Percentiles rank a stretch among this genome's conserved stretches.
phyloP scores from a whole-genome alignment of 768 basidiomycete species.

The Russula griseocarnosa region DNA sequence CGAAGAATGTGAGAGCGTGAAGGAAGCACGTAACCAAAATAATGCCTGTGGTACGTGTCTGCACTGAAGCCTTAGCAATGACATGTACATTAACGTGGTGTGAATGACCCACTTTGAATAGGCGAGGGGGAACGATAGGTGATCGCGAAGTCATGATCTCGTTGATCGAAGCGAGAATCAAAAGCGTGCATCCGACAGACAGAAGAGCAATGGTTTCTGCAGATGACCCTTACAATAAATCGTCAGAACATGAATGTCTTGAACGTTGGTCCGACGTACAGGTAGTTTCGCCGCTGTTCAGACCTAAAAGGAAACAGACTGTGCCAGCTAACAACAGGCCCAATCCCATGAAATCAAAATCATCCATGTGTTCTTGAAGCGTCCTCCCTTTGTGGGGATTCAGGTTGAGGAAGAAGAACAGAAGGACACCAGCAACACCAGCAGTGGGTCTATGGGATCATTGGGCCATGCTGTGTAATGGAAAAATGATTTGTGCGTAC shows the following conservation, averaged over 20 bases:
- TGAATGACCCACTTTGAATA: slow-evolving; percentile 54
- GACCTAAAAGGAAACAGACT: slow-evolving; percentile 66
- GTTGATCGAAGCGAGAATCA: slow-evolving; percentile 52
- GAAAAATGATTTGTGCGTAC: slow-evolving; percentile 37
- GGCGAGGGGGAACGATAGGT: slow-evolving; percentile 68
- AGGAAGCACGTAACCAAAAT: slow-evolving; percentile 56
- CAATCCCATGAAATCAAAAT: slow-evolving; percentile 73
- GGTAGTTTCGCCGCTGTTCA: slow-evolving; percentile 61
- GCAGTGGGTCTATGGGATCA: slow-evolving; percentile 59
- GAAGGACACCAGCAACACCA: slow-evolving; percentile 53
- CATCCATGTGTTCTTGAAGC: slow-evolving; percentile 51
- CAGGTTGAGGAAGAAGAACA: slow-evolving; percentile 76
- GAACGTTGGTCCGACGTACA: slow-evolving; percentile 44
- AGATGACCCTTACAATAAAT: slow-evolving; percentile 46
- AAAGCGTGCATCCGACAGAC: slow-evolving; percentile 50
- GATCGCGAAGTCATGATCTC: slow-evolving; percentile 60
- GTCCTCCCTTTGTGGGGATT: slow-evolving; percentile 65
- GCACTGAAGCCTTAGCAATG: slow-evolving; percentile 28
- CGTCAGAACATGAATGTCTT: not conserved
- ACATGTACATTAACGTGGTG: not conserved
- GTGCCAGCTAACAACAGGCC: slow-evolving; percentile 58
- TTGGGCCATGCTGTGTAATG: not conserved
- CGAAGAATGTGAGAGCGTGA: slow-evolving; percentile 63
- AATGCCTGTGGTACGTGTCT: slow-evolving; percentile 68
- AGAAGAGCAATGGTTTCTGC: slow-evolving; percentile 60